Evolutionary conservation across 345 rosid species (phyloP).

Genomic region (Citrus unshiu): DNA sequence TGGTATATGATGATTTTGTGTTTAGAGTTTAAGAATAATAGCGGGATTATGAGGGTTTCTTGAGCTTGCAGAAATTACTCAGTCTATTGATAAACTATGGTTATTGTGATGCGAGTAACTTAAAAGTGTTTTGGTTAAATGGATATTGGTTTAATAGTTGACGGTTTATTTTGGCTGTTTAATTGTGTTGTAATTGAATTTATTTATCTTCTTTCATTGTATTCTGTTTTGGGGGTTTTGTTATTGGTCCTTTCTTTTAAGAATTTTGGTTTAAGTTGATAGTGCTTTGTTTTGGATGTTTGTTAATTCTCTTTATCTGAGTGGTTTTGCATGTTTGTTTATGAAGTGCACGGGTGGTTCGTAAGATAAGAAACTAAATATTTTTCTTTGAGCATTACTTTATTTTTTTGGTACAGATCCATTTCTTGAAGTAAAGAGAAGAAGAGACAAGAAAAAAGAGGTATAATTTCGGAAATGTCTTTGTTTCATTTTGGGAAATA

Average conservation of each 20-base stretch:
- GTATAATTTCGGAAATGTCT: slow-evolving; percentile 25
- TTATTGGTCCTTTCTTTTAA: background rate
- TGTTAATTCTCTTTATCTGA: background rate
- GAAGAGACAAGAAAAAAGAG: slow-evolving; percentile 78
- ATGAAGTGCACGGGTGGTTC: background rate
- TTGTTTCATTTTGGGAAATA: background rate
- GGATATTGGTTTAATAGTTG: background rate
- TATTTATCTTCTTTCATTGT: background rate
- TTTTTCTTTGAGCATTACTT: background rate
- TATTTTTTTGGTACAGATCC: slow-evolving; percentile 49
- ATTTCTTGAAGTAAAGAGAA: slow-evolving; percentile 77
- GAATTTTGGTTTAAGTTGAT: background rate
- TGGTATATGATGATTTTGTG: background rate
- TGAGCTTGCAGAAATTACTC: background rate
- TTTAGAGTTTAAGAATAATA: background rate
- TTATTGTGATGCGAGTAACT: background rate
- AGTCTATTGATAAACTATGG: background rate
- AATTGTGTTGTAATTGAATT: background rate
- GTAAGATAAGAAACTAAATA: background rate
- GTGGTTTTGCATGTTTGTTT: background rate
- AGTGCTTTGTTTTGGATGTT: background rate
- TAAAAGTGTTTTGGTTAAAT: background rate
- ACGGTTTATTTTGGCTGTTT: background rate
- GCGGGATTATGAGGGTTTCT: background rate
- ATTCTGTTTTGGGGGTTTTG: background rate